Evolutionary conservation across 345 rosid species (phyloP).

Genomic region (Syzygium aromaticum): DNA sequence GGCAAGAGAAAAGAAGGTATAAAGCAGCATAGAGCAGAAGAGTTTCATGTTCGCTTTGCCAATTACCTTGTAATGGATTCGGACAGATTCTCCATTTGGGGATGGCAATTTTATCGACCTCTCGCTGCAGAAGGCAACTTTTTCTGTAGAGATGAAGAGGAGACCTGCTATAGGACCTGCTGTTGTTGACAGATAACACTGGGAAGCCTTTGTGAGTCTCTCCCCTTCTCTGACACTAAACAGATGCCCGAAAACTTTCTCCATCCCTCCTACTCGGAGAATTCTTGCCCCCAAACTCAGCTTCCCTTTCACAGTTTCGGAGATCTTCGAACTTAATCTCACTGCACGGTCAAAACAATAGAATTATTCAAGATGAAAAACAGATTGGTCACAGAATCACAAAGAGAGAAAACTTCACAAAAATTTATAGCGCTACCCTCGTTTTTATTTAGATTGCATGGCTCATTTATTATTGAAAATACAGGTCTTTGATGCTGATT

Average conservation of each 20-base stretch:
- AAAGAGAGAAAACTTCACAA: neutral
- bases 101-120: conserved; percentile 27
- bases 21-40: neutral
- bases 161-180: conserved; percentile 46
- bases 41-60: neutral
- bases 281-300: conserved; percentile 35
- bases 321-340: conserved; percentile 26
- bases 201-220: conserved; percentile 32
- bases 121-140: conserved; percentile 40
- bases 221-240: conserved; percentile 29
- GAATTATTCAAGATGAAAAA: neutral
- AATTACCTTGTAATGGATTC: conserved; percentile 4
- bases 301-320: conserved; percentile 38
- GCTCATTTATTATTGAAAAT: neutral
- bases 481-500: neutral
- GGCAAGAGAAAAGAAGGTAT: neutral
- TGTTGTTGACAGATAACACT: conserved; percentile 40
- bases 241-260: conserved; percentile 28
- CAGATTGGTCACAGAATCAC: neutral
- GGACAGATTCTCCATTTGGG: conserved; percentile 13
- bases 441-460: neutral
- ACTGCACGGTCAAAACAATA: conserved; percentile 13
- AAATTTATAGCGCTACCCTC: neutral
- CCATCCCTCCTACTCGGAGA: conserved; percentile 31
- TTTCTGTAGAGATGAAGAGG: conserved; percentile 30